Percentiles rank a stretch among this genome's conserved stretches.
phyloP scores from a whole-genome alignment of 805 yeast genomes.

The Jamesozyma spencerorum region DNA sequence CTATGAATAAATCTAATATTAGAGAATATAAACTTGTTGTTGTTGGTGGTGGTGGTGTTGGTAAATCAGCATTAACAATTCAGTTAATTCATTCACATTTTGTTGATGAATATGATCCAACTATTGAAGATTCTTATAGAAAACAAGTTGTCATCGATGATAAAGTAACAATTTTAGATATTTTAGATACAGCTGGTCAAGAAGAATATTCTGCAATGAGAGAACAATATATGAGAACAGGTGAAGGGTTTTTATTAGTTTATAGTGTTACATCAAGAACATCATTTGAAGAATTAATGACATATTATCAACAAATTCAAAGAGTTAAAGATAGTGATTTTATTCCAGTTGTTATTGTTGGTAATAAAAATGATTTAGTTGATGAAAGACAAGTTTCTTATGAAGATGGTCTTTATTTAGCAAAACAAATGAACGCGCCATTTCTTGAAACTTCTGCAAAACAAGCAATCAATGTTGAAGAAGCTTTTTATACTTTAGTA shows the following conservation, averaged over 20 bases:
- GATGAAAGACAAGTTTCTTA: conserved; percentile 63
- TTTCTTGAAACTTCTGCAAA: conserved; percentile 93
- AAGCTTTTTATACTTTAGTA: conserved; percentile 63
- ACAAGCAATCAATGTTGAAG: conserved; percentile 81
- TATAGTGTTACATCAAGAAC: conserved; percentile 79
- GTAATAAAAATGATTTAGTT: conserved; percentile 70
- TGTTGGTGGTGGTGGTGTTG: conserved; percentile 98
- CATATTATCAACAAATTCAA: conserved; percentile 70
- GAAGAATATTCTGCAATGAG: conserved; percentile 91
- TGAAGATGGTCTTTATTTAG: conserved; percentile 55
- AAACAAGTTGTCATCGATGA: conserved; percentile 80
- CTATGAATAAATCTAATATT: conserved; percentile 29
- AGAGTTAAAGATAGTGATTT: conserved; percentile 68
- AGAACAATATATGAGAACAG: conserved; percentile 93
- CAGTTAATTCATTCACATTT: conserved; percentile 91
- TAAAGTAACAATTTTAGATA: conserved; percentile 70
- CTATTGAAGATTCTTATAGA: conserved; percentile 87
- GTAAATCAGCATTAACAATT: conserved; percentile 92
- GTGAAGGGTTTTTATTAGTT: conserved; percentile 86
- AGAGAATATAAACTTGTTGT: conserved; percentile 89
- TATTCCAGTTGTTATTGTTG: conserved; percentile 75
- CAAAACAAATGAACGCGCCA: conserved; percentile 55
- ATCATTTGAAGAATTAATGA: conserved; percentile 75
- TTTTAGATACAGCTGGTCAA: conserved; percentile 96
- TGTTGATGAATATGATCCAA: conserved; percentile 96